Evolutionary conservation across 140 eudicot genomes (phyloP).

Genomic region (Erigeron philadelphicus): DNA sequence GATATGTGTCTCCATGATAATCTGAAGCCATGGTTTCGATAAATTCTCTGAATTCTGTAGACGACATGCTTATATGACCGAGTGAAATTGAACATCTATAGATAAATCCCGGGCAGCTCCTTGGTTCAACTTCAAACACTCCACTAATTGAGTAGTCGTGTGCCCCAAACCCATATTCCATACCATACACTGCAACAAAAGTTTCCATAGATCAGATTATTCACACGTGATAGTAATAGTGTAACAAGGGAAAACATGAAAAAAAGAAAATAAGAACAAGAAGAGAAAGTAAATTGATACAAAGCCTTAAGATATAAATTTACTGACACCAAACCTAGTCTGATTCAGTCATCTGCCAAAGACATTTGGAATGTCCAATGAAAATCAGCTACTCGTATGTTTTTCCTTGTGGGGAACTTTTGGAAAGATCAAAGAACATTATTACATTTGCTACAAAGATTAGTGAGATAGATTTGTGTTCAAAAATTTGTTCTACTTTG

Average conservation of each 20-base stretch:
- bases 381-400: too few species aligned
- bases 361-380: too few species aligned
- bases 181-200: conserved; percentile 62
- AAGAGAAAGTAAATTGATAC: not conserved
- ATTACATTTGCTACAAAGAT: too few species aligned
- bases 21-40: conserved; percentile 68
- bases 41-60: conserved; percentile 51
- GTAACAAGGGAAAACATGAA: not conserved
- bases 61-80: conserved; percentile 49
- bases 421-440: too few species aligned
- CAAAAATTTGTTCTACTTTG: not conserved
- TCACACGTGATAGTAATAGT: not conserved
- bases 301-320: not conserved
- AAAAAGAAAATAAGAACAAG: not conserved
- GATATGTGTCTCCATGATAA: conserved; percentile 84
- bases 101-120: conserved; percentile 70
- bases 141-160: conserved; percentile 85
- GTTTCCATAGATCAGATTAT: not conserved
- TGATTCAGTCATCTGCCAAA: too few species aligned
- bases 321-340: not conserved
- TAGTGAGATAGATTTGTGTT: not conserved
- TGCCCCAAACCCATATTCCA: conserved; percentile 90
- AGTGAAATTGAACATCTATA: conserved; percentile 66
- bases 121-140: conserved; percentile 86
- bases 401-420: too few species aligned